Base-by-base conservation (phyloP, 2,329 filamentous ascomycete genomes). In the Lomentospora prolificans region DNA sequence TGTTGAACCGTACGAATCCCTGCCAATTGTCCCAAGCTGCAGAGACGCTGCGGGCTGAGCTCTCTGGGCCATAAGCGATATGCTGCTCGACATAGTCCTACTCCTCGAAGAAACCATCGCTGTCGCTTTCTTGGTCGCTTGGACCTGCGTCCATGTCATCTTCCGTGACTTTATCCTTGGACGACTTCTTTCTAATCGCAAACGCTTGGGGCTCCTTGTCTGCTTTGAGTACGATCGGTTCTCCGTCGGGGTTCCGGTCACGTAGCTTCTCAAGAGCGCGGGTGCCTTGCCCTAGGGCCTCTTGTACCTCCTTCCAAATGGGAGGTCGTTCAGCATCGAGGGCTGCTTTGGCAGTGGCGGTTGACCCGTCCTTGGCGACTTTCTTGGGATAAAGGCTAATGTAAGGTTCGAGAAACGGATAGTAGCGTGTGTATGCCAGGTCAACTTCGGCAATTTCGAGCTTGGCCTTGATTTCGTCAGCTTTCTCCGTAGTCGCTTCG, bases 391-490 rank as follows among this genome's bases (percentile, higher is more conserved):
- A 86, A 14, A 86, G 66, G 62, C 81, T 82, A 60, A 87, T 76
- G 68, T 94, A 94, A 22, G 78, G 74, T 67, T 88, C 82, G 63
- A 84, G 75, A 48, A 87, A 79, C 1, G 89, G 89, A 59, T 81
- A 87, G 68, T 85, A 86, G 55, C 81, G 77, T 1, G 87, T 82
- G 65, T 94, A 94, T 62, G 88, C 84, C 59, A 87, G 73, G 64
- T 92, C 88, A 10, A 91, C 80, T 64, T 90, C 80, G 25, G 82
- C 82, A 24, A 81, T 74, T 65, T 89, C 85, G n/a, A 88, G 72
- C 58, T 83, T 75, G 5, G 68, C 68, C 61, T 80, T 72, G 51
- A 88, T 67, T 55, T 68, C 68, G 53, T 76, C 72, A 7, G 33
- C 71, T 70, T 61, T 83, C 79, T 51, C 78, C 74, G 1, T 74